Percentiles rank a stretch among this genome's conserved stretches.
phyloP scores from a whole-genome alignment of 768 basidiomycete genomes.

The Auricularia sp. region DNA sequence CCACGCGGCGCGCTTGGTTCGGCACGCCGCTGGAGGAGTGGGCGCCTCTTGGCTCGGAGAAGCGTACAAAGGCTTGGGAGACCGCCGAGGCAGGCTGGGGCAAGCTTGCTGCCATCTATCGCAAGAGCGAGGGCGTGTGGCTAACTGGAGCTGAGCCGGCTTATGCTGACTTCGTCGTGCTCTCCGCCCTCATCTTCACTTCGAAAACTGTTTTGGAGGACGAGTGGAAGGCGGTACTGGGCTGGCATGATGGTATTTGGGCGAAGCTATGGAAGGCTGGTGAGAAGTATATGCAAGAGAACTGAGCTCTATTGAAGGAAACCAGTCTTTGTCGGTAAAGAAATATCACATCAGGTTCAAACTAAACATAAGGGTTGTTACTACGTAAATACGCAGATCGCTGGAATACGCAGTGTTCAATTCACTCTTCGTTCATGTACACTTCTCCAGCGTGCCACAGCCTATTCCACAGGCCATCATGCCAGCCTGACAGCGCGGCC shows the following conservation, averaged over 20 bases:
- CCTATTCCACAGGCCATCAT: not conserved
- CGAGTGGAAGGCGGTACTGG: not conserved
- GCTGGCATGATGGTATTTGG: not conserved
- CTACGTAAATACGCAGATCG: no score
- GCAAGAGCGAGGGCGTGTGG: not conserved
- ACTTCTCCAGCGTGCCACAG: not conserved
- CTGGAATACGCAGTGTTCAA: no score
- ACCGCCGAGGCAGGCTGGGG: conserved; percentile 7
- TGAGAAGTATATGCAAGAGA: not conserved
- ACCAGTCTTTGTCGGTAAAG: no score
- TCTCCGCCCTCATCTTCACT: not conserved
- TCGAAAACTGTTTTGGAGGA: not conserved
- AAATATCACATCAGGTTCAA: no score
- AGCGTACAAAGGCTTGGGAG: conserved; percentile 28
- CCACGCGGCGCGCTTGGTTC: not conserved
- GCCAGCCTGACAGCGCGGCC: not conserved
- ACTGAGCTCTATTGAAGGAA: no score
- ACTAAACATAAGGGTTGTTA: no score
- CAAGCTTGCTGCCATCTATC: not conserved
- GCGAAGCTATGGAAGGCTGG: not conserved
- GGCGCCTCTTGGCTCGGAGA: conserved; percentile 20
- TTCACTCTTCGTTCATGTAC: not conserved
- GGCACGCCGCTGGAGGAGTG: conserved; percentile 24
- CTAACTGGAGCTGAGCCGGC: not conserved
- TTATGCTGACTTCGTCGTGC: not conserved